Base-by-base conservation (phyloP, 129 eudicot genomes). In the Heracleum sosnowskyi region DNA sequence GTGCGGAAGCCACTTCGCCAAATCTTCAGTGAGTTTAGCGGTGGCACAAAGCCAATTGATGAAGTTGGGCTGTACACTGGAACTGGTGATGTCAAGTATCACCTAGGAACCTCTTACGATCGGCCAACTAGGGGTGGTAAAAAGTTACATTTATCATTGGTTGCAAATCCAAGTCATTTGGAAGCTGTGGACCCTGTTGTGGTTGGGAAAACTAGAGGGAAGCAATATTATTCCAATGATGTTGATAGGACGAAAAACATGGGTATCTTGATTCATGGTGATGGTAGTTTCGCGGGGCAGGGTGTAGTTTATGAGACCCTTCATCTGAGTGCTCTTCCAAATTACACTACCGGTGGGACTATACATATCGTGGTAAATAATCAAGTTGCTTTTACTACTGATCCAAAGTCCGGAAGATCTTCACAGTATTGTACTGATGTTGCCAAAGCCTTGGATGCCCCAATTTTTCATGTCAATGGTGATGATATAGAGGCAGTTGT, bases 151-250 rank as follows among this genome's bases (percentile, higher is more conserved):
- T 84, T 95, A 79, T 95, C 99, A 11, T 76, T 95, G 84, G 97
- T 95, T 69, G 99, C 99, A 74, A 95, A 95, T 81, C 99, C 99
- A 2, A 95, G 99, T 81, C 99, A 95, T 70, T 85, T 95, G 80
- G 99, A 95, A 85, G 99, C 99, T 77, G 99, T 95, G 68, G 99
- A 95, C 64, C 98, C 98, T 20, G 97, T 94, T 51, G 98, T 94
- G 57, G 84, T 94, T 45, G 98, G 98, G 37, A 95, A 95, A 83
- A 95, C 99, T 29, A 87, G 99, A 81, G 97, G 96, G 13, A 95
- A 95, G 77, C 99, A 95, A 74, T 95, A 92, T 81, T 95, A 88
- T 81, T 90, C 99, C 5, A 86, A 92, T 68, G 99, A 95, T 76
- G 80, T 47, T 4, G 90, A 92, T 78, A 86, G 99, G 81, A 95